phyloP scores from a whole-genome alignment of 148 eudicot species.

The Fallopia convolvulus region DNA sequence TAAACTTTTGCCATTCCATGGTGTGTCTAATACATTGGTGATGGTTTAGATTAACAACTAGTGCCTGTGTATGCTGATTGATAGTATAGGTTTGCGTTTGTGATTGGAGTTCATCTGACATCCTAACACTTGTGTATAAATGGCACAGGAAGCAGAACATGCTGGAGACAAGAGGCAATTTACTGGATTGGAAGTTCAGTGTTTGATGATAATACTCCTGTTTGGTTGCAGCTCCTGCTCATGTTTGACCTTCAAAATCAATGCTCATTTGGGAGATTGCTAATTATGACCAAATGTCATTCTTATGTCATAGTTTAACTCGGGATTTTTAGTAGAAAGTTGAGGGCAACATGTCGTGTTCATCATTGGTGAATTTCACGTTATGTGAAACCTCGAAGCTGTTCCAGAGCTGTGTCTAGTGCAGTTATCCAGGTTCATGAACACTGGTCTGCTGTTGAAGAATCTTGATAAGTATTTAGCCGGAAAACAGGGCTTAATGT shows the following conservation, averaged over 20 bases:
- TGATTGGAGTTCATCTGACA: neutral
- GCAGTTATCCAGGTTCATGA: neutral
- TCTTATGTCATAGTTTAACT: neutral
- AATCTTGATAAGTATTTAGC: neutral
- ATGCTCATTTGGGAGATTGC: neutral
- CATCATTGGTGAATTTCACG: neutral
- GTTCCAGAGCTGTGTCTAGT: neutral
- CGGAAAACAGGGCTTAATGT: neutral
- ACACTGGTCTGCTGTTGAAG: neutral
- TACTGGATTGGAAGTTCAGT: neutral
- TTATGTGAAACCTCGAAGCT: neutral
- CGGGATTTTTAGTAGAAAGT: neutral
- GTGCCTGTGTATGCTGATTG: too few species aligned
- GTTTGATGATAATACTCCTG: neutral
- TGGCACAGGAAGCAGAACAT: neutral
- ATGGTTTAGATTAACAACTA: too few species aligned
- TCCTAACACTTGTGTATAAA: neutral
- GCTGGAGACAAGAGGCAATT: neutral
- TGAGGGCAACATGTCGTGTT: neutral
- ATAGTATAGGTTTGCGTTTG: neutral
- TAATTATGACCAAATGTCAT: neutral
- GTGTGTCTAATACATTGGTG: too few species aligned
- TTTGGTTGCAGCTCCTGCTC: neutral
- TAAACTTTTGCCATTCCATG: too few species aligned
- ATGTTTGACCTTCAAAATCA: neutral